Conservation (phyloP, 139 green algal species). For the Chlorella sp. region DNA sequence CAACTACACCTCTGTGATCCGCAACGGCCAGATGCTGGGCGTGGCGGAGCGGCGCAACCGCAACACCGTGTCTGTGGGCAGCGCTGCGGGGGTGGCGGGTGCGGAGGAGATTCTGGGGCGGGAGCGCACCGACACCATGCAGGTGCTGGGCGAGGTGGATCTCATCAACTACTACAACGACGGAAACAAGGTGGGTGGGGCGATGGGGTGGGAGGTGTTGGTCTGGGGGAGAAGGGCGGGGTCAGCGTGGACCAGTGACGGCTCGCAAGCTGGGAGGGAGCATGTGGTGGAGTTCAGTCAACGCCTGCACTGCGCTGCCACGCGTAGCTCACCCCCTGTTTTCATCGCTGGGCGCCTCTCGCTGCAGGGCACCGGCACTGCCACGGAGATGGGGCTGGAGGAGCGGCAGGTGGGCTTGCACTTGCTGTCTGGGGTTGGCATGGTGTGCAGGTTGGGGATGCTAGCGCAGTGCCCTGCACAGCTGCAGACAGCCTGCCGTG, state of each 20-base stretch:
- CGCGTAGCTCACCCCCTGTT: too few relatives aligned
- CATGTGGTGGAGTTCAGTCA: too few relatives aligned
- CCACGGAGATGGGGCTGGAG: constrained; percentile 89
- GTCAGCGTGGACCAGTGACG: too few relatives aligned
- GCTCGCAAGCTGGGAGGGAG: too few relatives aligned
- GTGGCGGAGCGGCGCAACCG: constrained; percentile 80
- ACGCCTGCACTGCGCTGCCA: too few relatives aligned
- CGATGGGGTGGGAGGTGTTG: neutral
- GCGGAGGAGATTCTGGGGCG: neutral
- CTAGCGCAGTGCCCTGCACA: too few relatives aligned
- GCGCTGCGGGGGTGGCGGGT: constrained; percentile 14
- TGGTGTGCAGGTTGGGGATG: too few relatives aligned
- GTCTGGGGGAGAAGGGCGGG: neutral
- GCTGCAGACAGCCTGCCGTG: too few relatives aligned
- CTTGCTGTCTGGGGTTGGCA: too few relatives aligned
- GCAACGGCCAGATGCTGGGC: constrained; percentile 97
- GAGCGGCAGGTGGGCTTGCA: constrained; percentile 67
- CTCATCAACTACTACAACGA: constrained; percentile 95
- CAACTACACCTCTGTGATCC: constrained; percentile 88
- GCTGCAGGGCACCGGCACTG: constrained; percentile 69
- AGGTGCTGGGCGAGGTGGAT: constrained; percentile 73
- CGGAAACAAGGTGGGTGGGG: constrained; percentile 73
- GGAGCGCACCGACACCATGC: constrained; percentile 39
- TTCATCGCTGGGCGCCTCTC: too few relatives aligned
- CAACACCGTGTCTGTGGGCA: constrained; percentile 70